Evolutionary conservation across 805 yeast genomes (phyloP).

Genomic region (Starmerella stellata): DNA sequence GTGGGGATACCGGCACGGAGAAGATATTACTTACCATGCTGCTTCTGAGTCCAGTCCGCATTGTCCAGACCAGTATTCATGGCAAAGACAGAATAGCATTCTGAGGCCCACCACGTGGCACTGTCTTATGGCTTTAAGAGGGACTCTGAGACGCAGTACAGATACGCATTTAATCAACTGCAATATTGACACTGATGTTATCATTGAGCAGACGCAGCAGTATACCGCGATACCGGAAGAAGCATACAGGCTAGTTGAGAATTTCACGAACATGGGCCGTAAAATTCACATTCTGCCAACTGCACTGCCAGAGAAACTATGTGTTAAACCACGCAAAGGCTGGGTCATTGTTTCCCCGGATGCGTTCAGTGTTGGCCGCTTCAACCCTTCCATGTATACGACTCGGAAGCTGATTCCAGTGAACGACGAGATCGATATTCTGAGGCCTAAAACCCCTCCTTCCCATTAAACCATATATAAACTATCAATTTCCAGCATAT

Average conservation of each 20-base stretch:
- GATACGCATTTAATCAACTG: conserved; percentile 79
- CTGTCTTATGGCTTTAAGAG: conserved; percentile 95
- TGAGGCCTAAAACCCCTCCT: conserved; percentile 71
- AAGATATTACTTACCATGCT: conserved; percentile 71
- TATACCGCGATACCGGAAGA: conserved; percentile 45
- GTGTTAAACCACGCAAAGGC: conserved; percentile 56
- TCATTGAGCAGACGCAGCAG: conserved; percentile 34
- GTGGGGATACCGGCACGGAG: conserved; percentile 68
- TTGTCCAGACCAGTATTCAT: conserved; percentile 30
- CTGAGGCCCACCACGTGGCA: conserved; percentile 66
- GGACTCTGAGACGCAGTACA: conserved; percentile 71
- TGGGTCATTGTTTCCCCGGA: conserved; percentile 89
- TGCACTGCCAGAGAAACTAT: conserved; percentile 35
- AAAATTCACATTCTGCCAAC: conserved; percentile 74
- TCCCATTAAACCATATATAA: no score
- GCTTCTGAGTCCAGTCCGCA: conserved; percentile 45
- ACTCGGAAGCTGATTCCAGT: conserved; percentile 35
- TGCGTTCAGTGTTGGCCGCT: conserved; percentile 46
- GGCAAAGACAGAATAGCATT: conserved; percentile 28
- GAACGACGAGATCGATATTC: conserved; percentile 51
- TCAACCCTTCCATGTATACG: conserved; percentile 31
- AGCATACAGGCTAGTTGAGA: conserved; percentile 69
- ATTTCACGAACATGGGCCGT: conserved; percentile 65
- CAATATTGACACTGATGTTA: conserved; percentile 76
- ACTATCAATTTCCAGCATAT: no score